These are phyloP conservation scores for Quercus glauca DNA, from an alignment of 306 rosid species.

Conservation along the genomic window DNA sequence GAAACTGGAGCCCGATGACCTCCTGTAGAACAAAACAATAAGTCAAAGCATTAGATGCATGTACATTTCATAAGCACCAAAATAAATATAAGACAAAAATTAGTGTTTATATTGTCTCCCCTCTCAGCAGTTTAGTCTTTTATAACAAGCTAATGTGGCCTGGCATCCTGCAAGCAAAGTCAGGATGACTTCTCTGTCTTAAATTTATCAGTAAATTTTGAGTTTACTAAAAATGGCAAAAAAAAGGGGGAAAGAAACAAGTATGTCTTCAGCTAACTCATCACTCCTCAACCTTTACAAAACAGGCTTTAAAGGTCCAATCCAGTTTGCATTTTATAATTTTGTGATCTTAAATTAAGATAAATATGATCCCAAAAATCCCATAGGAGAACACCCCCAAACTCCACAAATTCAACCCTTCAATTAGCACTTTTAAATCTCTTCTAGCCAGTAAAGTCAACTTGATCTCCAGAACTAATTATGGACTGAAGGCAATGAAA, in stretches of 20 bases:
- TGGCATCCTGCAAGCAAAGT: not conserved
- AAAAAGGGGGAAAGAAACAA: not conserved
- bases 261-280: not conserved
- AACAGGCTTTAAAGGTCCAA: not conserved
- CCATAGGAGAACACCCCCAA: not conserved
- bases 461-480: not conserved
- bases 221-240: not conserved
- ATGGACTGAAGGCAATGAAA: not conserved
- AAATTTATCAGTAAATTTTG: not conserved
- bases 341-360: not conserved
- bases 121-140: too few species aligned
- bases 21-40: slow-evolving; percentile 36
- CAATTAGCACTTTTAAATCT: not conserved
- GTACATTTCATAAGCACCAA: slow-evolving; percentile 15
- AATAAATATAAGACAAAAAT: slow-evolving; percentile 11
- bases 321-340: not conserved
- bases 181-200: not conserved
- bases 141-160: not conserved
- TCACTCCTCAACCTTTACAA: not conserved
- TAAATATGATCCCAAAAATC: not conserved
- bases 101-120: not conserved
- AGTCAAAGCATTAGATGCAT: slow-evolving; percentile 8
- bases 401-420: not conserved
- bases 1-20: slow-evolving; percentile 54
- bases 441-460: not conserved